phyloP scores from a whole-genome alignment of 2,329 filamentous ascomycete species.

The Botryotinia narcissicola region DNA sequence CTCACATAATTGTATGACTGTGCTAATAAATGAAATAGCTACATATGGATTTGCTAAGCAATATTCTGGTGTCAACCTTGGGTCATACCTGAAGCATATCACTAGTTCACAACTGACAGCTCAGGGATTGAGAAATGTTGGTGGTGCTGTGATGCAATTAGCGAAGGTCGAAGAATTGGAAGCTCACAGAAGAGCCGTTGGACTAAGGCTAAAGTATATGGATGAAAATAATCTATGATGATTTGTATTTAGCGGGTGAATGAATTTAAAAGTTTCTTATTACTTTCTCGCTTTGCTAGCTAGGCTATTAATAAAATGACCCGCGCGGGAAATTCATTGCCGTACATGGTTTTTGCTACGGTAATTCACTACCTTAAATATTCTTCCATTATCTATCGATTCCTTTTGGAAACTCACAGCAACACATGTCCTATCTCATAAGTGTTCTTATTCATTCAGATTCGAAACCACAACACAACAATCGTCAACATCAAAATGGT shows the following conservation, averaged over 20 bases:
- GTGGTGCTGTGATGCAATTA: conserved; percentile 87
- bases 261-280: background rate
- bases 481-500: background rate
- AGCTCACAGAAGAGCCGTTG: conserved; percentile 77
- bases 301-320: too few species aligned
- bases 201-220: conserved; percentile 56
- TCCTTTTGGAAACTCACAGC: too few species aligned
- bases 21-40: conserved; percentile 51
- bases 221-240: conserved; percentile 32
- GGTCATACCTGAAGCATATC: conserved; percentile 96
- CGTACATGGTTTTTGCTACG: background rate
- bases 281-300: background rate
- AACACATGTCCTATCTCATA: background rate
- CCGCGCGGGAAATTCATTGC: background rate
- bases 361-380: background rate
- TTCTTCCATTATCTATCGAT: background rate
- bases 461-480: background rate
- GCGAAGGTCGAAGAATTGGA: conserved; percentile 93
- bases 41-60: conserved; percentile 98
- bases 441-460: background rate
- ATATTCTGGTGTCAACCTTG: conserved; percentile 95
- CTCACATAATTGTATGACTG: background rate
- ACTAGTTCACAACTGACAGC: conserved; percentile 88
- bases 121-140: conserved; percentile 81
- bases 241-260: conserved; percentile 6